Percentiles rank a stretch among this genome's conserved stretches.
Conservation (phyloP, 345 rosid genomes). For the Eucalyptus marginata region DNA sequence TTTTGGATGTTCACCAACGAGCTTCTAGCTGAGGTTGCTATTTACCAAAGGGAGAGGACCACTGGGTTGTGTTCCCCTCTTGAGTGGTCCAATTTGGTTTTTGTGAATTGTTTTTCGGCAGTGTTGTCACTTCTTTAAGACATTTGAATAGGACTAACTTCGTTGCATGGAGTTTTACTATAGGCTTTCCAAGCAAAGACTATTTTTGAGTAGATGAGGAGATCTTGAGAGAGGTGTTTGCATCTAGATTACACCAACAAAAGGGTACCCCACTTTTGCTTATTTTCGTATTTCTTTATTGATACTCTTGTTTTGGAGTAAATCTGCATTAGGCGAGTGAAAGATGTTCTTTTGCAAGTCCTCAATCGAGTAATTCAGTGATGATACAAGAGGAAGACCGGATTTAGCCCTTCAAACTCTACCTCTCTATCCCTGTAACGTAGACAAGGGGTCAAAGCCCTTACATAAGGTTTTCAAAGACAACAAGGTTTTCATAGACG, state of each 20-base stretch:
- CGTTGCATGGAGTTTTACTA: neutral
- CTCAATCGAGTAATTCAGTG: constrained; percentile 13
- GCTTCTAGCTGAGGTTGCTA: neutral
- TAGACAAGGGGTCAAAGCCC: neutral
- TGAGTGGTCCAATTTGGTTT: neutral
- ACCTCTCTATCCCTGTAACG: neutral
- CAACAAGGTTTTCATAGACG: neutral
- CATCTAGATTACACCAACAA: neutral
- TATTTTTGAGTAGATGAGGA: neutral
- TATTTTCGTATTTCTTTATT: neutral
- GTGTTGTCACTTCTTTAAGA: neutral
- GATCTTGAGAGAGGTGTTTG: neutral
- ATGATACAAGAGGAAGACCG: constrained; percentile 26
- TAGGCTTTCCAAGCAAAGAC: neutral
- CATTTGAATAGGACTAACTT: neutral
- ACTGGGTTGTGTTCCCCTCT: neutral
- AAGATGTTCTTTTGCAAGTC: constrained; percentile 9
- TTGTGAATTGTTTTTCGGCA: neutral
- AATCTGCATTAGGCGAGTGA: neutral
- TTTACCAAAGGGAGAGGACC: neutral
- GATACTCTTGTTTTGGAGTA: neutral
- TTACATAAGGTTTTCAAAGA: no score
- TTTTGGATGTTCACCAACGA: neutral
- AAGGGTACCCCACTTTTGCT: neutral
- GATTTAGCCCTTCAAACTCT: neutral